Base-by-base conservation (phyloP, 768 basidiomycete species). In the Naganishia onofrii region DNA sequence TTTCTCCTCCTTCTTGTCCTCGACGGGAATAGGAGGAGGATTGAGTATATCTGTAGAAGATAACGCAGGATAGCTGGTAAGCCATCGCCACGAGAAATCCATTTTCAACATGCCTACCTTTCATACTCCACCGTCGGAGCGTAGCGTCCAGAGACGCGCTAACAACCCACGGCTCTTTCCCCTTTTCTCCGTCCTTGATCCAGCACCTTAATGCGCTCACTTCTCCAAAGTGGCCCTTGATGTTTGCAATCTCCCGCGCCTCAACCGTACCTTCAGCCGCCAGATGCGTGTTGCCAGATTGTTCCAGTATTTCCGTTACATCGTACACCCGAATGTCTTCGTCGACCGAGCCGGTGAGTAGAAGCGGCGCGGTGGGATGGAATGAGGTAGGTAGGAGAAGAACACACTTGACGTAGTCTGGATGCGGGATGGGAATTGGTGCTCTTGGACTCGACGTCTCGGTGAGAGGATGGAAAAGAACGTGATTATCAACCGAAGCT, bases 401-500 rank as follows among this genome's bases (percentile, higher is more conserved):
- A 72, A 96, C 78, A 5, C 88, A 85, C 71, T 89, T 87, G 69
- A 93, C 91, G 56, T 88, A 76, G 88, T 86, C n/a, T 84, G 85
- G 70, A 83, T 86, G 71, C 78, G 82, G 31, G 81, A 83, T 76
- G 83, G 86, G 64, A n/a, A 74, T 48, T 66, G 72, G 74, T 3
- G 44, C 56, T 13, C 75, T 66, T 21, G 74, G 34, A 66, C 74
- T 52, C 28, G 56, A 66, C 36, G 42, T 23, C 67, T 38, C 42
- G 74, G 68, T 28, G 76, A 71, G 68, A 74, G 84, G 79, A 4
- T 86, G 78, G 13, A 91, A 83, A 70, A 89, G 87, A 0, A 89
- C 88, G 0, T 90, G 90, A 51, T 92, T 90, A 78, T 99, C 96
- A 17, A 90, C 84, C 17, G 96, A 98, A 13, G 90, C 96, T 96